Percentiles rank a stretch among this genome's conserved stretches.
Evolutionary conservation across 2,329 filamentous ascomycete species (phyloP).

Genomic region (Tolypocladium cylindrosporum): DNA sequence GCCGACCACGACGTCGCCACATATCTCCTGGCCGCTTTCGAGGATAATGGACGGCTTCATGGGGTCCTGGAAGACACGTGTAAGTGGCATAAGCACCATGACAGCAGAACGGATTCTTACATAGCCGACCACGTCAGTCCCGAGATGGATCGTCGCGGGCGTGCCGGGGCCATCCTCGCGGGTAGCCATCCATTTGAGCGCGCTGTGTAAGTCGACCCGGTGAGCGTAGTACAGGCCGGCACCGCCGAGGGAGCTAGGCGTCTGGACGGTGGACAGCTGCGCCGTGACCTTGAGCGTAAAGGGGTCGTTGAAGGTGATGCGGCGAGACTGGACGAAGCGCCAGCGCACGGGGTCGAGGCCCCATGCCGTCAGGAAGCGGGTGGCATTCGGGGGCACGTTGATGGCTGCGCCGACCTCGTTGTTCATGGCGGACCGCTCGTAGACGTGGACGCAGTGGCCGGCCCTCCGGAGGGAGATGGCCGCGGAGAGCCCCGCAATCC

Average conservation of each 20-base stretch:
- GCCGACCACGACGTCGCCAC: conserved; percentile 29
- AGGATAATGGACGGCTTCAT: conserved; percentile 17
- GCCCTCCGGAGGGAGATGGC: conserved; percentile 22
- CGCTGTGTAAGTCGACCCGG: conserved; percentile 28
- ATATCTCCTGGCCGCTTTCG: conserved; percentile 14
- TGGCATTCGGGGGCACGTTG: conserved; percentile 26
- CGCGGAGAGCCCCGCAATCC: conserved; percentile 24
- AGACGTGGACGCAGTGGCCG: conserved; percentile 23
- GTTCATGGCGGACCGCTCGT: conserved; percentile 25
- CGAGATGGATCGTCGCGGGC: conserved; percentile 15
- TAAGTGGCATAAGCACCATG: not conserved
- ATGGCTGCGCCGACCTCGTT: conserved; percentile 29
- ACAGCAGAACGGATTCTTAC: conserved; percentile 9
- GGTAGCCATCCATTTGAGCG: conserved; percentile 22
- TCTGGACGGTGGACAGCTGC: conserved; percentile 4
- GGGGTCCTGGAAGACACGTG: conserved; percentile 9
- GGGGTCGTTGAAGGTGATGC: conserved; percentile 12
- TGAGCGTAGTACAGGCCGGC: conserved; percentile 25
- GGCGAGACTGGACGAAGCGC: conserved; percentile 14
- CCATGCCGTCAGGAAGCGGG: conserved; percentile 23
- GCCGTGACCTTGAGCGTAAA: conserved; percentile 13
- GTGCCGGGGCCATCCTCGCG: conserved; percentile 12
- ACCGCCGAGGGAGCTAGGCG: conserved; percentile 14
- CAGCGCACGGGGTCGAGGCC: conserved; percentile 20
- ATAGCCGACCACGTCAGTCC: conserved; percentile 13